phyloP scores from a whole-genome alignment of 208 protist species.

The Polymyxa betae region DNA sequence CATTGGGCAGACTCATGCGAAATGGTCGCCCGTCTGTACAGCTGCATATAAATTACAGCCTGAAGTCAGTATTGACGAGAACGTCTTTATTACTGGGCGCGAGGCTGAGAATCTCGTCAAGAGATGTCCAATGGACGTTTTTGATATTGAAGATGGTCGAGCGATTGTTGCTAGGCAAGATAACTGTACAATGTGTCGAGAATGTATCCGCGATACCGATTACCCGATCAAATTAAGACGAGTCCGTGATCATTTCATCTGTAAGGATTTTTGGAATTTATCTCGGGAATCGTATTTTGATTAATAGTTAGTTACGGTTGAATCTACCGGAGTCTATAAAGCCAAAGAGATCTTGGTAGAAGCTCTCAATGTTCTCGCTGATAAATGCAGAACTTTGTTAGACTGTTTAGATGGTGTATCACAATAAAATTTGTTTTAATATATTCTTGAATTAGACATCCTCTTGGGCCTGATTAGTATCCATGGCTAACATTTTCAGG shows the following conservation, averaged over 20 bases:
- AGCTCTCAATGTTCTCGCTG: constrained; percentile 13
- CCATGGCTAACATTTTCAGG: no score
- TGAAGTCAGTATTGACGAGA: constrained; percentile 80
- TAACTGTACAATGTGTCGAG: constrained; percentile 92
- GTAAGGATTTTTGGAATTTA: no score
- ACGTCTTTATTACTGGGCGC: constrained; percentile 72
- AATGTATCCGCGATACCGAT: constrained; percentile 88
- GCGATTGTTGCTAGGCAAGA: constrained; percentile 80
- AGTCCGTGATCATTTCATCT: constrained; percentile 81
- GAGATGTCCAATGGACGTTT: constrained; percentile 89
- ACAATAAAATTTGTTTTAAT: no score
- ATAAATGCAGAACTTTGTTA: background rate
- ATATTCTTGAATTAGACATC: no score
- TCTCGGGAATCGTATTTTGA: background rate
- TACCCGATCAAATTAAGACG: constrained; percentile 69
- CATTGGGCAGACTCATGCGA: constrained; percentile 93
- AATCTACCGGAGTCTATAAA: constrained; percentile 61
- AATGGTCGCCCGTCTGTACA: constrained; percentile 95
- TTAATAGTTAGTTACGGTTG: constrained; percentile 62
- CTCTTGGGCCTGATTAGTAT: no score
- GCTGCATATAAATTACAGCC: constrained; percentile 94
- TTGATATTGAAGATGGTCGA: constrained; percentile 83
- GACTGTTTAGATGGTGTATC: background rate
- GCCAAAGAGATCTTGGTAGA: constrained; percentile 58
- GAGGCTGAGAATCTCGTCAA: constrained; percentile 81